phyloP scores from a whole-genome alignment of 2,329 filamentous ascomycete genomes.

The Cladophialophora psammophila region DNA sequence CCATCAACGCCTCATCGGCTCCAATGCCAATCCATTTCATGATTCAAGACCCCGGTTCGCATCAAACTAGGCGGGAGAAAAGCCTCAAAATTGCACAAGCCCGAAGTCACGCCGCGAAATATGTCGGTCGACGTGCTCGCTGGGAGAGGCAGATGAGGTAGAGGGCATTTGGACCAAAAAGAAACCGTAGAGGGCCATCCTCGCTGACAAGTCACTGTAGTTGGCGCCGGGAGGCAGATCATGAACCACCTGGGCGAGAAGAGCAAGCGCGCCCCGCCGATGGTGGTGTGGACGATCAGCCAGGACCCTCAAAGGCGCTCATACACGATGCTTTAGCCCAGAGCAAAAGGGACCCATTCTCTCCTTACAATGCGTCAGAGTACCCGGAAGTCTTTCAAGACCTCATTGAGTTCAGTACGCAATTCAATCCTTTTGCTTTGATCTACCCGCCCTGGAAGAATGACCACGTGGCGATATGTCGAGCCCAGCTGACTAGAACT shows the following conservation, averaged over 20 bases:
- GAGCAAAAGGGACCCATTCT: constrained; percentile 17
- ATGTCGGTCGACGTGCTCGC: constrained; percentile 5
- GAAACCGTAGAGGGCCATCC: neutral
- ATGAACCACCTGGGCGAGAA: neutral
- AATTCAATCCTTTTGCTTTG: too few species aligned
- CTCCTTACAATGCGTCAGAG: constrained; percentile 12
- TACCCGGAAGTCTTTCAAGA: constrained; percentile 14
- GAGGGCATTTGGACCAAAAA: neutral
- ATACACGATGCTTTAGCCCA: constrained; percentile 4
- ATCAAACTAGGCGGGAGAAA: constrained; percentile 4
- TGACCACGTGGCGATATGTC: neutral
- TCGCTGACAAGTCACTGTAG: neutral
- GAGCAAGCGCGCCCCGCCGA: too few species aligned
- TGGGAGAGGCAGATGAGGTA: constrained; percentile 10
- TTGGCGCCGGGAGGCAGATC: constrained; percentile 6
- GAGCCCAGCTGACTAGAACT: neutral
- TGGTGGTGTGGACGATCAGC: neutral
- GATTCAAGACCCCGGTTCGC: constrained; percentile 13
- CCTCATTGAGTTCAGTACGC: constrained; percentile 12
- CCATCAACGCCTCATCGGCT: neutral
- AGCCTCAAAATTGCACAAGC: constrained; percentile 7
- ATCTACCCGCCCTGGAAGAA: neutral
- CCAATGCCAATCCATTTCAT: constrained; percentile 12
- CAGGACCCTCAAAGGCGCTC: neutral
- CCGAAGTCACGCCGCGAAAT: constrained; percentile 12